Conservation (phyloP, 148 eudicot species). For the Salicornia ramosissima region DNA sequence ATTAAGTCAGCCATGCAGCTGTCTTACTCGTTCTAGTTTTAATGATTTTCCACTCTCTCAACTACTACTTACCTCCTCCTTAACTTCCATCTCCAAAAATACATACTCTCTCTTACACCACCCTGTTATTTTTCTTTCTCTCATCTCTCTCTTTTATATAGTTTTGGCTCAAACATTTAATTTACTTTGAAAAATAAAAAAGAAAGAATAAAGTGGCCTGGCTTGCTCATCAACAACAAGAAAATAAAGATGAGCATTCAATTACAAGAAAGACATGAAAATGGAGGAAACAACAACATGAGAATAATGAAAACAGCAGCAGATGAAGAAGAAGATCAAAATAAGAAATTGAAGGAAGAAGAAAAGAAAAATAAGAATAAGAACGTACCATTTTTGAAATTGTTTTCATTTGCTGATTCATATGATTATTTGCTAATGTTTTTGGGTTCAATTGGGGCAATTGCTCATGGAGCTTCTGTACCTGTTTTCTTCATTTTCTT, state of each 20-base stretch:
- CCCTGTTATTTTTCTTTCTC: not conserved
- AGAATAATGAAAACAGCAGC: too few species aligned
- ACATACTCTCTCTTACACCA: not conserved
- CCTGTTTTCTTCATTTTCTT: slow-evolving; percentile 95
- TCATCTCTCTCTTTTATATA: too few species aligned
- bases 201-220: too few species aligned
- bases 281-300: not conserved
- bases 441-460: slow-evolving; percentile 68
- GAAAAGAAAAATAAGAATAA: slow-evolving; percentile 10
- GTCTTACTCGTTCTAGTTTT: not conserved
- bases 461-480: slow-evolving; percentile 79
- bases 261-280: slow-evolving; percentile 18
- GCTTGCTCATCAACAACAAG: too few species aligned
- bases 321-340: too few species aligned
- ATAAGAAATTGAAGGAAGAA: slow-evolving; percentile 13
- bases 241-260: slow-evolving; percentile 23
- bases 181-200: not conserved
- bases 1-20: slow-evolving; percentile 19
- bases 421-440: slow-evolving; percentile 69
- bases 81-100: slow-evolving; percentile 4
- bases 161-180: not conserved
- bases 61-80: slow-evolving; percentile 27
- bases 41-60: slow-evolving; percentile 25
- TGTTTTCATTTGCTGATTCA: slow-evolving; percentile 65
- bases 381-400: slow-evolving; percentile 41